Evolutionary conservation across 352 stramenopile genomes (phyloP), one percentile per base, ranked within the genome.

Genomic region (Albugo laibachii): DNA sequence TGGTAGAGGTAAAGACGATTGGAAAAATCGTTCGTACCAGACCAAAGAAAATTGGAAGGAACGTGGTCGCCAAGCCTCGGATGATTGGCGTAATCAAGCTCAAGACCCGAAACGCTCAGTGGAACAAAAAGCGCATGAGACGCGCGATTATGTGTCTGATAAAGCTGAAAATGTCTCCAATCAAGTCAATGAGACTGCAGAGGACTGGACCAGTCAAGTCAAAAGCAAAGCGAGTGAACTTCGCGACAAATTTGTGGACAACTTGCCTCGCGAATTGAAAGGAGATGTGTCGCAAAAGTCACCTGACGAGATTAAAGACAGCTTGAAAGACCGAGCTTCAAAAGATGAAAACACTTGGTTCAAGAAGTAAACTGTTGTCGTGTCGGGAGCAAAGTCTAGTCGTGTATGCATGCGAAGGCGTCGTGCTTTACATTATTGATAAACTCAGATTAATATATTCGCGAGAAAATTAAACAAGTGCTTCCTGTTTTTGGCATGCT

Each of bases 401-500:
- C n/a, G n/a, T 31, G 24, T 31, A 31, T n/a, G 24, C 8, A 10
- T 31, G 24, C 24, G 3, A 31, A 31, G 24, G 8, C 8, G 8
- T 31, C 24, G 24, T 31, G 24, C 24, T 31, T 31, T 3, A n/a
- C n/a, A 31, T 31, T 31, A 8, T 10, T 31, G 24, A 31, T 31
- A 31, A 31, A 31, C 24, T 3, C 24, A 3, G 24, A 10, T 31
- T 8, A 31, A 31, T 31, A 31, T 31, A 31, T 31, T 31, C 3
- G 24, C 8, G 24, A 31, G n/a, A 31, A 31, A 8, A 8, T 41
- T 63, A 73, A 12, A 73, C 63, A 13, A 73, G 56, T 15, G 66
- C 69, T 48, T 82, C 69, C 41, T 88, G 73, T 19, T 61, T 67
- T 45, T 85, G 57, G 44, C 75, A 88, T 13, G 72, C 75, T 15